These are phyloP conservation scores for Globisporangium megalacanthum DNA, from an alignment of 352 stramenopile species.

Conservation along the genomic window DNA sequence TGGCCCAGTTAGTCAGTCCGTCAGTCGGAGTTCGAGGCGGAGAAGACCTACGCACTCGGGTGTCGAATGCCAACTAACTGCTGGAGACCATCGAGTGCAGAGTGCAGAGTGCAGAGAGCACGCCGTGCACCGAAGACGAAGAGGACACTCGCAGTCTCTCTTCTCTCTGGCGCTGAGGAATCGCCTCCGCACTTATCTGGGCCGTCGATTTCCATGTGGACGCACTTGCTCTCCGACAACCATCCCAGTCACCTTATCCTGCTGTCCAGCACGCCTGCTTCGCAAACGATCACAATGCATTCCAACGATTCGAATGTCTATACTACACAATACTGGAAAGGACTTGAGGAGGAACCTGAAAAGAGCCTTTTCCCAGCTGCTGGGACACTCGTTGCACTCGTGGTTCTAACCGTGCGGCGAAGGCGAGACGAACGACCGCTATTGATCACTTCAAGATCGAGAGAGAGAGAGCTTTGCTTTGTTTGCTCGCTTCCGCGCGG, in stretches of 20 bases:
- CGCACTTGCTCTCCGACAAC: slow-evolving; percentile 2
- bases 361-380: slow-evolving; percentile 3
- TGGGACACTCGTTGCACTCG: slow-evolving; percentile 7
- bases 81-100: too few relatives aligned
- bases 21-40: too few relatives aligned
- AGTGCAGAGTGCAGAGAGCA: not conserved
- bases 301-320: not conserved
- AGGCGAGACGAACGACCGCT: not conserved
- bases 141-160: not conserved
- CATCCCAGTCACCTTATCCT: slow-evolving; percentile 19
- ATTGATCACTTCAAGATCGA: too few relatives aligned
- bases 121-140: not conserved
- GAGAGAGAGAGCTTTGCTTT: too few relatives aligned
- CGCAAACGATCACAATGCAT: not conserved
- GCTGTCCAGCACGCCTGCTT: not conserved
- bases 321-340: not conserved
- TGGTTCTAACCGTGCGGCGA: not conserved
- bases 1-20: too few relatives aligned
- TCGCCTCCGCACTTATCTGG: slow-evolving; percentile 1
- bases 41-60: too few relatives aligned
- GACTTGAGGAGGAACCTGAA: slow-evolving; percentile 3
- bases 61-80: too few relatives aligned
- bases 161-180: not conserved
- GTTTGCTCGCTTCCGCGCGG: too few relatives aligned
- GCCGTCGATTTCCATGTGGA: slow-evolving; percentile 9